Evolutionary conservation across 257 asterid genomes (phyloP), one percentile per base, ranked within the genome.

Genomic region (Cynanchum wilfordii): DNA sequence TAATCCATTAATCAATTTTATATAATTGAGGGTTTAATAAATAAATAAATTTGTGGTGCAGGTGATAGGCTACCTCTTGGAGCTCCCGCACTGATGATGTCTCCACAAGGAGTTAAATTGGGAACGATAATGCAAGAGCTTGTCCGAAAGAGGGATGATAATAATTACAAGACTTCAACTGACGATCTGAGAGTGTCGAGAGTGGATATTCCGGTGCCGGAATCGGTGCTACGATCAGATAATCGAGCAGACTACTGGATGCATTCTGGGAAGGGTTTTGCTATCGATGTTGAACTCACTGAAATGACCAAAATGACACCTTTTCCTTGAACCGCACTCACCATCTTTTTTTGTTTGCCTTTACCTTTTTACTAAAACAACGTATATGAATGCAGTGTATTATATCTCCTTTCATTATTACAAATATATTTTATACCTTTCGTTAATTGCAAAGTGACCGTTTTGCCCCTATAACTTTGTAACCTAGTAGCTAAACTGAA

Each of bases 41-140:
- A n/a, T n/a, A n/a, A n/a, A 36, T 38, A 5, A 7, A 42, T 42
- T 7, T 42, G 5, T 22, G 11, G 5, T 22, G 64, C 69, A 89
- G 96, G 97, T 7, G 96, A 89, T 66, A 78, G 85, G 76, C 70
- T 89, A 2, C 96, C 96, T 0, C 6, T 83, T 12, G 96, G 95
- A 22, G 84, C 93, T 19, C 98, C 95, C 1, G 83, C 93, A 1
- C 79, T 90, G 76, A 93, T 90, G 97, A 73, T 85, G 82, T 93
- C 98, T 10, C 93, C 98, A 2, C 93, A 89, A 70, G 90, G 83
- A 20, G 94, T 86, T 82, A 79, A 83, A 66, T 57, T 81, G 81
- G 93, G 90, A 42, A 79, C 69, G 86, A 83, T 92, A 27, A 80
- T 67, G 67, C 74, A 86, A 5, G 92, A 80, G 69, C 75, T 87